A percentile compares a stretch with the other conserved stretches of the same genome.
Evolutionary conservation across 495 filamentous ascomycete genomes (phyloP).

Genomic region (Penicillium taxi): DNA sequence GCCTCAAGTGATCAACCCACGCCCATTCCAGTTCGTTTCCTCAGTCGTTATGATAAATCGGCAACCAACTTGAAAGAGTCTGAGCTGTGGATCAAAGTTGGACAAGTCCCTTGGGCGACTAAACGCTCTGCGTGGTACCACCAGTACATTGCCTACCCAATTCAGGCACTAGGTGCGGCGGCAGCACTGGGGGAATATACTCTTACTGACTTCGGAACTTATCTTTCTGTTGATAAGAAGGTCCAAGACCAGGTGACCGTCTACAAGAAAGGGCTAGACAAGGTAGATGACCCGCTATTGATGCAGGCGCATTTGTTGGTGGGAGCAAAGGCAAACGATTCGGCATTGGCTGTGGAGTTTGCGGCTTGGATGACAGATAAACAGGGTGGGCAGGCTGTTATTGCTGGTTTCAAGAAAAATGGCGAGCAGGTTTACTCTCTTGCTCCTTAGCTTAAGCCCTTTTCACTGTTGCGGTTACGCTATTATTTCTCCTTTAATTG

Average conservation of each 20-base stretch:
- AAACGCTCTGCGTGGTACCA: constrained; percentile 40
- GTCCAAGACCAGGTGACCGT: constrained; percentile 21
- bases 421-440: too few relatives aligned
- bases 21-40: constrained; percentile 26
- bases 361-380: too few relatives aligned
- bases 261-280: constrained; percentile 29
- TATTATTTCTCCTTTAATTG: too few relatives aligned
- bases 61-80: constrained; percentile 44
- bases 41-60: constrained; percentile 38
- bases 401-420: too few relatives aligned
- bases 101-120: constrained; percentile 38
- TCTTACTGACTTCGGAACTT: constrained; percentile 37
- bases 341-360: too few relatives aligned
- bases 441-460: too few relatives aligned
- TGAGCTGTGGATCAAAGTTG: constrained; percentile 34
- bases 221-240: constrained; percentile 19
- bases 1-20: too few relatives aligned
- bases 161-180: constrained; percentile 32
- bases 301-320: constrained; percentile 26
- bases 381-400: too few relatives aligned
- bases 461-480: too few relatives aligned
- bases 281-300: constrained; percentile 29
- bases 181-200: constrained; percentile 33
- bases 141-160: constrained; percentile 35
- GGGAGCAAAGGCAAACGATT: too few relatives aligned